A percentile compares a stretch with the other conserved stretches of the same genome.
phyloP scores from a whole-genome alignment of 2,329 filamentous ascomycete genomes.

The Ceratocystiopsis brevicomis region DNA sequence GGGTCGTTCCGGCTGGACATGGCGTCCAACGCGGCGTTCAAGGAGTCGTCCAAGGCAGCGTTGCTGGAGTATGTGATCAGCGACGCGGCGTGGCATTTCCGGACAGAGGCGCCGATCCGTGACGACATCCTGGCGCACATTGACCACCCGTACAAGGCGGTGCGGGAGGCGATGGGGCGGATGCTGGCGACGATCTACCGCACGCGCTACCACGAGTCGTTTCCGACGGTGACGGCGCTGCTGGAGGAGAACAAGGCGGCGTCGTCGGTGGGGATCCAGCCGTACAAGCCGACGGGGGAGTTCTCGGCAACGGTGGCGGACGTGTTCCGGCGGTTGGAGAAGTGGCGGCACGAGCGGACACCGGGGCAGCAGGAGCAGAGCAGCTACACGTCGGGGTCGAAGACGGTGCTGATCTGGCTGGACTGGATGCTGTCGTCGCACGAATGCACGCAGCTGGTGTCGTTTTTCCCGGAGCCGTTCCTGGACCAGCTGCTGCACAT shows the following conservation, averaged over 20 bases:
- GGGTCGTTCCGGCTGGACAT: constrained; percentile 80
- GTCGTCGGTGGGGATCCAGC: constrained; percentile 67
- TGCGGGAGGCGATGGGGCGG: constrained; percentile 82
- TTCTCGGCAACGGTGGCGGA: constrained; percentile 53
- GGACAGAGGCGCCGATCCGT: constrained; percentile 69
- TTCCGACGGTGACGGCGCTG: constrained; percentile 56
- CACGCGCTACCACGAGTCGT: constrained; percentile 86
- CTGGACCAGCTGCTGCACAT: constrained; percentile 92
- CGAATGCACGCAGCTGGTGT: constrained; percentile 77
- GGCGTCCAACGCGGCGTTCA: constrained; percentile 91
- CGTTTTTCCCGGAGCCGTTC: constrained; percentile 78
- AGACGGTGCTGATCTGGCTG: constrained; percentile 89
- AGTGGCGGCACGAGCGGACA: constrained; percentile 67
- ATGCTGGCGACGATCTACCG: constrained; percentile 78
- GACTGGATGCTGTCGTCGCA: constrained; percentile 80
- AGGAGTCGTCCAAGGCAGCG: constrained; percentile 92
- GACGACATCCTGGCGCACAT: constrained; percentile 80
- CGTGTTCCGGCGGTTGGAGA: constrained; percentile 63
- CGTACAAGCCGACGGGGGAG: constrained; percentile 61
- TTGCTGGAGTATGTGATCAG: constrained; percentile 74
- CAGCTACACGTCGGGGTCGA: constrained; percentile 85
- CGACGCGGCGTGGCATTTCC: constrained; percentile 92
- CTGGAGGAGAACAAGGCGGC: constrained; percentile 59
- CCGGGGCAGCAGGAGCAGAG: constrained; percentile 87
- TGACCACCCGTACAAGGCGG: constrained; percentile 94